Conservation (phyloP, 2,329 filamentous ascomycete genomes). For the Thielaviopsis punctulata region DNA sequence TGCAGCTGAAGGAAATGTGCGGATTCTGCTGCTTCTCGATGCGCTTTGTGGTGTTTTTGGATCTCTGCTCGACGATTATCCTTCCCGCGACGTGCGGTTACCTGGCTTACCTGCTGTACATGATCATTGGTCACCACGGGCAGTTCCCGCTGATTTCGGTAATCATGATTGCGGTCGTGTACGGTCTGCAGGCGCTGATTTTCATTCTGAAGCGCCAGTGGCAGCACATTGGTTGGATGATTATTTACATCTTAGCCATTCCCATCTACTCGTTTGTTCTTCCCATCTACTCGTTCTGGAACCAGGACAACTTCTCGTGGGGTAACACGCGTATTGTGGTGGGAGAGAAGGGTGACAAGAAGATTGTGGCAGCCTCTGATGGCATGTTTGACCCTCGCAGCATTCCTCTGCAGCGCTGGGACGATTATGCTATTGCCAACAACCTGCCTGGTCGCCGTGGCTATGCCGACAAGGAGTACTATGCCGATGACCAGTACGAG, state of each 20-base stretch:
- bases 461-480: conserved; percentile 47
- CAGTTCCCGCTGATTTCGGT: conserved; percentile 78
- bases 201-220: conserved; percentile 95
- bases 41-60: conserved; percentile 90
- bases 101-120: conserved; percentile 74
- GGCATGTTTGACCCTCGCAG: conserved; percentile 81
- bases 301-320: conserved; percentile 97
- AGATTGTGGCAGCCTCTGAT: conserved; percentile 71
- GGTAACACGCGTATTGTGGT: conserved; percentile 96
- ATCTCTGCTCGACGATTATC: conserved; percentile 82
- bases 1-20: conserved; percentile 82
- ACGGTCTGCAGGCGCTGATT: conserved; percentile 88
- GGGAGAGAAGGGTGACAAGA: conserved; percentile 79
- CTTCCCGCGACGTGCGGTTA: conserved; percentile 80
- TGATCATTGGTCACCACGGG: conserved; percentile 48
- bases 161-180: conserved; percentile 75
- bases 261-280: conserved; percentile 85
- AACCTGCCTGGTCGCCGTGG: conserved; percentile 83
- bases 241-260: conserved; percentile 92
- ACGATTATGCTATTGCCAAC: conserved; percentile 79
- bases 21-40: conserved; percentile 99
- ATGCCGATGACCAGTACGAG: conserved; percentile 68
- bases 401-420: conserved; percentile 90
- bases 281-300: conserved; percentile 97
- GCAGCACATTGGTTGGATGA: conserved; percentile 99